Percentiles rank a stretch among this genome's conserved stretches.
Evolutionary conservation across 176 grass and related monocot species (phyloP).

Genomic region (Oryza punctata): DNA sequence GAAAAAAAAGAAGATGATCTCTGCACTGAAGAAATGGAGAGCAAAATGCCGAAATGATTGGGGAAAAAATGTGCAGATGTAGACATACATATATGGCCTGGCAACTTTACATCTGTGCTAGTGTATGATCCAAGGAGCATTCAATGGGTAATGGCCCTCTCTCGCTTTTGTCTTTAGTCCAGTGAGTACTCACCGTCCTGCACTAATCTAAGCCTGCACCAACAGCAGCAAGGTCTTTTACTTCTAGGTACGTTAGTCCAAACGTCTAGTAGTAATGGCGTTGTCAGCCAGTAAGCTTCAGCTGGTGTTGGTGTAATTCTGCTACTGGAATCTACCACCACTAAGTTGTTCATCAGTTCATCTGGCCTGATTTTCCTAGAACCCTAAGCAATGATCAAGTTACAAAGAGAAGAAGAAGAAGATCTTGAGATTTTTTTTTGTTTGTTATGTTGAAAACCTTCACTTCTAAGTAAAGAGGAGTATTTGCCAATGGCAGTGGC

Average conservation of each 20-base stretch:
- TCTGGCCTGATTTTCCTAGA: neutral
- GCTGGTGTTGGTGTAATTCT: too few relatives aligned
- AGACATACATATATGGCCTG: neutral
- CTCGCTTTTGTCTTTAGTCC: neutral
- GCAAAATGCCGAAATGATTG: neutral
- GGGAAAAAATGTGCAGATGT: neutral
- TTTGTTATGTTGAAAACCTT: constrained; percentile 11
- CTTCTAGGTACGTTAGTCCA: neutral
- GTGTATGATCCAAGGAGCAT: constrained; percentile 29
- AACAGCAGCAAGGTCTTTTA: neutral
- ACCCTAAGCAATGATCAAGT: neutral
- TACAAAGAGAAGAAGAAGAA: neutral
- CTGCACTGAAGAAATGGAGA: neutral
- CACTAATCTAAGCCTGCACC: neutral
- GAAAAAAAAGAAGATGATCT: neutral
- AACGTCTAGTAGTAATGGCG: neutral
- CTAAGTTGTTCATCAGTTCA: neutral
- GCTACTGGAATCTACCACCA: too few relatives aligned
- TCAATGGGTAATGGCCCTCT: constrained; percentile 1
- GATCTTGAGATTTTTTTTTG: neutral
- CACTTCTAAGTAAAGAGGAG: constrained; percentile 30
- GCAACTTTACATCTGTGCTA: constrained; percentile 1
- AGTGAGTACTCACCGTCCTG: neutral
- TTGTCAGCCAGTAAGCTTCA: neutral
- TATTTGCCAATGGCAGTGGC: neutral